Evolutionary conservation across 2,329 filamentous ascomycete genomes (phyloP).

Genomic region (Emydomyces testavorans): DNA sequence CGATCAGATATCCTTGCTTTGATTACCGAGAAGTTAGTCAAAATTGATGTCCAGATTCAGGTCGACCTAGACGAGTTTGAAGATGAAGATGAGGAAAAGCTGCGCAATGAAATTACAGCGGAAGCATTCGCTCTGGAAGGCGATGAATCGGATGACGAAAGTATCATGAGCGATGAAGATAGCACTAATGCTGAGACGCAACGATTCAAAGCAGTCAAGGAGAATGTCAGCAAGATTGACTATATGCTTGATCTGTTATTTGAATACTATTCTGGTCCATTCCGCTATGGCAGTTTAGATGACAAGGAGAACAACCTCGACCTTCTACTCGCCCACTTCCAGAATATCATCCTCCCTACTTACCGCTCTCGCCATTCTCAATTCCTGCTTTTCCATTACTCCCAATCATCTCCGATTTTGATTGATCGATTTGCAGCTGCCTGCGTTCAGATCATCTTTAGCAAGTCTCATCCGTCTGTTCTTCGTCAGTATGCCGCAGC

Average conservation of each 20-base stretch:
- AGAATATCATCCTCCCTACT: constrained; percentile 75
- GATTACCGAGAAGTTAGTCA: constrained; percentile 76
- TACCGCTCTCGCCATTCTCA: constrained; percentile 88
- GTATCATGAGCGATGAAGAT: constrained; percentile 49
- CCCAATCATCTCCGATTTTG: constrained; percentile 65
- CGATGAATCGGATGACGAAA: constrained; percentile 52
- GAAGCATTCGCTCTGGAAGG: constrained; percentile 16
- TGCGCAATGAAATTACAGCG: constrained; percentile 33
- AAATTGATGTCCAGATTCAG: constrained; percentile 92
- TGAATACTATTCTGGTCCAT: constrained; percentile 62
- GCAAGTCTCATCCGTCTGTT: constrained; percentile 57
- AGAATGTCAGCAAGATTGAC: constrained; percentile 84
- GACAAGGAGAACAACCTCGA: constrained; percentile 63
- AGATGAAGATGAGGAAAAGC: constrained; percentile 68
- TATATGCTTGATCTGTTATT: constrained; percentile 81
- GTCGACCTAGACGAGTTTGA: constrained; percentile 86
- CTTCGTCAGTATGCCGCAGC: constrained; percentile 75
- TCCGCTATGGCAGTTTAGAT: constrained; percentile 56
- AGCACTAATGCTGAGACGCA: constrained; percentile 39
- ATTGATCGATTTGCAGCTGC: constrained; percentile 73
- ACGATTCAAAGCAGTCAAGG: constrained; percentile 58
- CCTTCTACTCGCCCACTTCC: constrained; percentile 73
- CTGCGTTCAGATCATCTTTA: constrained; percentile 60
- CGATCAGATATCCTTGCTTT: constrained; percentile 70
- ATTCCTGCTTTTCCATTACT: constrained; percentile 92